A percentile compares a stretch with the other conserved stretches of the same genome.
Evolutionary conservation across 2,329 filamentous ascomycete species (phyloP).

Genomic region (Dactylellina cionopaga): DNA sequence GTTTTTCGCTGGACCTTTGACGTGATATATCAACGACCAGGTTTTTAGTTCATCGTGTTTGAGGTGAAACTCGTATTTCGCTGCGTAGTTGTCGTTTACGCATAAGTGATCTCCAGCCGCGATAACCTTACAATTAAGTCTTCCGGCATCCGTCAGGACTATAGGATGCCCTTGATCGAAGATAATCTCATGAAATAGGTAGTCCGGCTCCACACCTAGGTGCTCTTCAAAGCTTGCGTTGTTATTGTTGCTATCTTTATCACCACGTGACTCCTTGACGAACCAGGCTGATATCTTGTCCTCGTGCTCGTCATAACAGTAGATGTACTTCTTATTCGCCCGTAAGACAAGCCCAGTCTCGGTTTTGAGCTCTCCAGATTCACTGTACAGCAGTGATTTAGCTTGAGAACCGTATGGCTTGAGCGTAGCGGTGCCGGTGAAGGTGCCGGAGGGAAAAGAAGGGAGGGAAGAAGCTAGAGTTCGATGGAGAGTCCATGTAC

Average conservation of each 20-base stretch:
- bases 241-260: neutral
- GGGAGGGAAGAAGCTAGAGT: constrained; percentile 22
- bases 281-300: constrained; percentile 40
- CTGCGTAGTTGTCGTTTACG: constrained; percentile 39
- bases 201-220: constrained; percentile 14
- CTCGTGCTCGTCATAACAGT: constrained; percentile 13
- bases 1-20: constrained; percentile 34
- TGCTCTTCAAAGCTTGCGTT: constrained; percentile 17
- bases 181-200: constrained; percentile 33
- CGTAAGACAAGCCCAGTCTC: constrained; percentile 8
- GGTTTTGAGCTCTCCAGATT: constrained; percentile 35
- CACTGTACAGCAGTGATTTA: constrained; percentile 15
- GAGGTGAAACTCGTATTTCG: constrained; percentile 23
- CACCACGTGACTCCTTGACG: constrained; percentile 26
- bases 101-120: constrained; percentile 30
- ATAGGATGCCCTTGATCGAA: neutral
- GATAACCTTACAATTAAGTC: constrained; percentile 9
- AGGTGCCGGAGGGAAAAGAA: constrained; percentile 34
- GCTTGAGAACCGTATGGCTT: neutral
- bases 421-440: constrained; percentile 33
- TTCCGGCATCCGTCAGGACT: neutral
- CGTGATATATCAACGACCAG: constrained; percentile 27
- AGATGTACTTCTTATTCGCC: constrained; percentile 44
- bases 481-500: constrained; percentile 29
- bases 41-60: neutral